Evolutionary conservation across 2,329 filamentous ascomycete species (phyloP), one percentile per base, ranked within the genome.

Genomic region (Ophiosphaerella narmari): DNA sequence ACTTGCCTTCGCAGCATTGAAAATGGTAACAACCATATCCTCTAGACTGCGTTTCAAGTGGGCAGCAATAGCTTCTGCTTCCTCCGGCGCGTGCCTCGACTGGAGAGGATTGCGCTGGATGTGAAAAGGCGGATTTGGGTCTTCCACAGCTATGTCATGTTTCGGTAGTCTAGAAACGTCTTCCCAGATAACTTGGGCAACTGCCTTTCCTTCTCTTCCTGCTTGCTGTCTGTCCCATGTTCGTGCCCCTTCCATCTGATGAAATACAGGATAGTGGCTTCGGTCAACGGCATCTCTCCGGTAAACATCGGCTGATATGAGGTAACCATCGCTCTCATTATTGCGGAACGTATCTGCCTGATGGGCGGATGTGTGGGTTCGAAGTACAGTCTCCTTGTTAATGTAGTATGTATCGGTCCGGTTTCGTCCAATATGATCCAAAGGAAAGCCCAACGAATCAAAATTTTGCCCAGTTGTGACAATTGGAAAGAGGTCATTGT

Each of bases 161-260:
- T 77, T 82, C 7, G 91, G 90, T 29, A 97, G 81, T 46, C 76
- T 80, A 45, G 85, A 82, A 24, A 95, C 62, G 66, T 96, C 90
- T 32, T 80, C 80, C 77, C 81, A 83, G 7, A 97, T 86, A 11
- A 84, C 82, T 13, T 83, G 77, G 1, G 83, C 83, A 14, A 91
- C 71, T 52, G 74, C 55, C 40, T 63, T 67, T 16, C 70, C 66
- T 34, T 63, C 57, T 12, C 63, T 78, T 46, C 77, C 80, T 38
- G 82, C 83, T 70, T 77, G 81, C 24, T 70, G 79, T 8, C 90
- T 84, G 68, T 94, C 88, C 93, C 94, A 99, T 46, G 91, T 87
- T 62, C 88, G 82, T 7, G 93, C 93, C 11, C 91, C 93, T 73
- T 99, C 94, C 92, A 97, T 97, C 77, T 99, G 94, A 75, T 99